Evolutionary conservation across 768 basidiomycete genomes (phyloP), one percentile per base, ranked within the genome.

Genomic region (Lactarius hengduanensis): DNA sequence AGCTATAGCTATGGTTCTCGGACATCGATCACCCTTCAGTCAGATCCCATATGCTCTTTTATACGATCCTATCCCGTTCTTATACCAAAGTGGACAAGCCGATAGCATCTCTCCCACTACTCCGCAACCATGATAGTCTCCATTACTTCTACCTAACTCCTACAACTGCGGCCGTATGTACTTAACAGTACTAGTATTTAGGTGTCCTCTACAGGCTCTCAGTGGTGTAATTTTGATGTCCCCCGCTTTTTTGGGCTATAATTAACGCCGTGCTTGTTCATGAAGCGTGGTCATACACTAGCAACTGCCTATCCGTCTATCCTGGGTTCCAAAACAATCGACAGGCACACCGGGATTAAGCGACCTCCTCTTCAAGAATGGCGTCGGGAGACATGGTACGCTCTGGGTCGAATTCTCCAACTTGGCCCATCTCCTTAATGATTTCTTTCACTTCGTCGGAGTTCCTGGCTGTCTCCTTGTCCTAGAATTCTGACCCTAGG

Each of bases 401-500:
- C 43, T 5, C 32, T 6, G 45, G 20, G 20, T 47, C 43, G 34
- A 28, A 4, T 40, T 40, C 61, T 38, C 61, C 26, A 2, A 57
- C 38, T 16, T n/a, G n/a, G 7, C 2, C 16, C 30, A 66, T 36
- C 16, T 54, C 65, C 50, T 62, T 8, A 11, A 28, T 4, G 18
- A 62, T 41, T 40, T 13, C 55, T 45, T 53, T 57, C 34, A 60
- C 38, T 15, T 62, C 38, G 16, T 58, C 22, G 18, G 57, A 41
- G 32, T 53, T 45, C 38, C 13, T 11, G 28, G 34, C 8, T 4
- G 1, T 16, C 34, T 57, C 57, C 54, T 62, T 34, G 36, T 41
- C 56, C 28, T n/a, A n/a, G n/a, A n/a, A n/a, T n/a, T n/a, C n/a
- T n/a, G n/a, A 13, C 43, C 34, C 28, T 66, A 34, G 22, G 20